A percentile compares a stretch with the other conserved stretches of the same genome.
Conservation (phyloP, 225 moss, liverwort and hornwort genomes). For the Pleurozium schreberi region DNA sequence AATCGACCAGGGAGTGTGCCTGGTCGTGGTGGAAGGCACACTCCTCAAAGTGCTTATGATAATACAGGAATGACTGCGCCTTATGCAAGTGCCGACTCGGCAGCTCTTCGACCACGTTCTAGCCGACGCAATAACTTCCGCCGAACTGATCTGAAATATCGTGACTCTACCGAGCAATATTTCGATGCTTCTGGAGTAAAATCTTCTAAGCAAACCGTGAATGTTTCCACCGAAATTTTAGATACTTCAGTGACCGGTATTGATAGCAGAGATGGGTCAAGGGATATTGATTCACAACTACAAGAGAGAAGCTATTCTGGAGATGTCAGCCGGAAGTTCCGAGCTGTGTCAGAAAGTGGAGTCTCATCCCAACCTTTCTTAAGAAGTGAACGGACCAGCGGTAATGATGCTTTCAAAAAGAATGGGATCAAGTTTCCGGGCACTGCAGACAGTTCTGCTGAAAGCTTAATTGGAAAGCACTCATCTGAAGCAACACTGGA, state of each 20-base stretch:
- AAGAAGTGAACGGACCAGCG: conserved; percentile 41
- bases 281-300: conserved; percentile 36
- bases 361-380: conserved; percentile 23
- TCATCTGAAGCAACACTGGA: conserved; percentile 45
- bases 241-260: conserved; percentile 4
- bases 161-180: conserved; percentile 38
- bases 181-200: conserved; percentile 18
- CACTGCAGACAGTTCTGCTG: conserved; percentile 20
- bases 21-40: conserved; percentile 55
- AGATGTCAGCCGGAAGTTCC: conserved; percentile 35
- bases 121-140: conserved; percentile 68
- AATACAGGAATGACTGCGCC: conserved; percentile 19
- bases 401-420: conserved; percentile 28
- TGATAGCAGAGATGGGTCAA: conserved; percentile 38
- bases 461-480: conserved; percentile 73
- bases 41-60: conserved; percentile 31
- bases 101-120: conserved; percentile 44
- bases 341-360: conserved; percentile 25
- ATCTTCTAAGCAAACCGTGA: conserved; percentile 8
- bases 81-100: conserved; percentile 37
- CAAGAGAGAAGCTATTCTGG: conserved; percentile 51
- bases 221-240: conserved; percentile 23
- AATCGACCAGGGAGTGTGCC: conserved; percentile 27
- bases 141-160: conserved; percentile 60
- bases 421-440: conserved; percentile 32